These are phyloP conservation scores for Rhizopogon vulgaris DNA, from an alignment of 768 basidiomycete species.

Conservation along the genomic window DNA sequence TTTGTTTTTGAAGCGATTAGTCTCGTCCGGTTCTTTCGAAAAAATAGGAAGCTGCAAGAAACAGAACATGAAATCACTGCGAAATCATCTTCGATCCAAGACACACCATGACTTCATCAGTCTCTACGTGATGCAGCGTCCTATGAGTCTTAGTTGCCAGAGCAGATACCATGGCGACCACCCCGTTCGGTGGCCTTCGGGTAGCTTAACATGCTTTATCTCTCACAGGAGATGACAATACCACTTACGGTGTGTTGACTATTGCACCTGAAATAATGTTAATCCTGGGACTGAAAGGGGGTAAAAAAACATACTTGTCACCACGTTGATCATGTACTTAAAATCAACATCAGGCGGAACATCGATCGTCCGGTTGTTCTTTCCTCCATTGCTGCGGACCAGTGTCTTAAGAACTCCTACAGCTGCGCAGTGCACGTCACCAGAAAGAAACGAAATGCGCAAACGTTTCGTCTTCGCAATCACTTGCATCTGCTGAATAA, in stretches of 20 bases:
- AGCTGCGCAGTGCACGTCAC: constrained; percentile 91
- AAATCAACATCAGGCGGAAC: constrained; percentile 55
- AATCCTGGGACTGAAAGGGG: not conserved
- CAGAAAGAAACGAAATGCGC: constrained; percentile 82
- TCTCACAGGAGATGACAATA: not conserved
- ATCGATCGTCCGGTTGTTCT: constrained; percentile 35
- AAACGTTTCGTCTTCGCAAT: constrained; percentile 56
- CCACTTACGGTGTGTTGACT: constrained; percentile 86
- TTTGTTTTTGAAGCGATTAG: constrained; percentile 58
- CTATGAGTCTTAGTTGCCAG: constrained; percentile 79
- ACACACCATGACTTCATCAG: constrained; percentile 82
- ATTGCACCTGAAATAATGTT: constrained; percentile 59
- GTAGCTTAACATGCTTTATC: not conserved
- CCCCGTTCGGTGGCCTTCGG: constrained; percentile 54
- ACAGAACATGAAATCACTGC: not conserved
- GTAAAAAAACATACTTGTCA: constrained; percentile 52
- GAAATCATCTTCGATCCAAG: not conserved
- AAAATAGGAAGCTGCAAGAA: constrained; percentile 66
- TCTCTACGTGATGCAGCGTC: constrained; percentile 75
- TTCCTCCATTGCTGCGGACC: constrained; percentile 28
- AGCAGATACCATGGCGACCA: constrained; percentile 74
- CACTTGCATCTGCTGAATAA: constrained; percentile 73
- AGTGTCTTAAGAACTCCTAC: constrained; percentile 75
- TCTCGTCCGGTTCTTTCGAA: constrained; percentile 67
- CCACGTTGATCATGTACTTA: constrained; percentile 88